Percentiles rank a stretch among this genome's conserved stretches.
Evolutionary conservation across 1,284 basidiomycete genomes (phyloP).

Genomic region (Waitea zeae): DNA sequence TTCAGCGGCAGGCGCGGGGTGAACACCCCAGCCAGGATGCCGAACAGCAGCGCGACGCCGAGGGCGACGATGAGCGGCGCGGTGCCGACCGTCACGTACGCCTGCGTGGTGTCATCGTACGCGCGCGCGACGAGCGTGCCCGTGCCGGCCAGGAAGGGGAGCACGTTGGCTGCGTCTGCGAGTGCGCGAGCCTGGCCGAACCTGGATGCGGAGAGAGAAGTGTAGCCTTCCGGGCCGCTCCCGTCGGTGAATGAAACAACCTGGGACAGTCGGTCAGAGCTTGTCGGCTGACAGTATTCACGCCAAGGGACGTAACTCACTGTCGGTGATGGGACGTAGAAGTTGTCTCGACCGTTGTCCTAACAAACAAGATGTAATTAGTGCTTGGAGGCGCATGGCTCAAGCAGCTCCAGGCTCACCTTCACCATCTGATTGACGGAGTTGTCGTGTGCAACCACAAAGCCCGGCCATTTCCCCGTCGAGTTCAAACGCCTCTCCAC

Average conservation of each 20-base stretch:
- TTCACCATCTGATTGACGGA: constrained; percentile 21
- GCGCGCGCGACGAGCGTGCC: constrained; percentile 14
- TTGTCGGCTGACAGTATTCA: background rate
- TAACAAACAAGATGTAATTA: background rate
- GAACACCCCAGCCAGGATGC: background rate
- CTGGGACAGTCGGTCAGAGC: constrained; percentile 8
- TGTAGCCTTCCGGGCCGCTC: constrained; percentile 18
- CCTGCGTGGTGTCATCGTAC: background rate
- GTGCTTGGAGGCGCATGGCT: too few relatives aligned
- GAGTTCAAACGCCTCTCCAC: constrained; percentile 16
- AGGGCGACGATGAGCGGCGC: background rate
- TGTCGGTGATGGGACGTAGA: constrained; percentile 21
- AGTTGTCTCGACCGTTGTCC: constrained; percentile 20
- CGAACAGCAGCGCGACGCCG: background rate
- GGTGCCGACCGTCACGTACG: background rate
- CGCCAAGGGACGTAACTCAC: constrained; percentile 10
- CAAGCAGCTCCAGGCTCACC: background rate
- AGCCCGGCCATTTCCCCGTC: constrained; percentile 12
- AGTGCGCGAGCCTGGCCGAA: constrained; percentile 17
- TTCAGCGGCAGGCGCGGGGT: background rate
- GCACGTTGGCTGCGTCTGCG: constrained; percentile 20
- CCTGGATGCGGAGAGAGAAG: constrained; percentile 14
- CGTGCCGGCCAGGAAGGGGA: constrained; percentile 22
- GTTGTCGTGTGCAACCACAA: constrained; percentile 18
- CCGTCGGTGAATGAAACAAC: constrained; percentile 19